A percentile compares a stretch with the other conserved stretches of the same genome.
Conservation (phyloP, 208 protist species). For the Crithidia expoeki region DNA sequence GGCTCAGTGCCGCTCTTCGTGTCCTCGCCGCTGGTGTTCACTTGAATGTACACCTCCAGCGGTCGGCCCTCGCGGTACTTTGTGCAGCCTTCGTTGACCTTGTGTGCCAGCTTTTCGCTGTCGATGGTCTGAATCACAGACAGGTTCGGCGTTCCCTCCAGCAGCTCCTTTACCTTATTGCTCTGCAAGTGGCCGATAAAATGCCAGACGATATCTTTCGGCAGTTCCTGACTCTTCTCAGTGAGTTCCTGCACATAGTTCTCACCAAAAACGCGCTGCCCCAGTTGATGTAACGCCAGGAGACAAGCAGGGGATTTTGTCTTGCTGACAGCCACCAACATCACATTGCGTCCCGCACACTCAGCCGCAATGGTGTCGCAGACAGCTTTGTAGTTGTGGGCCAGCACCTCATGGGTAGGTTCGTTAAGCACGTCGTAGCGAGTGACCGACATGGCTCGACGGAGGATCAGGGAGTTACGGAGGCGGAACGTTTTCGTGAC, state of each 20-base stretch:
- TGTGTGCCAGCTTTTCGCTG: slow-evolving; percentile 86
- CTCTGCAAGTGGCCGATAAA: slow-evolving; percentile 98
- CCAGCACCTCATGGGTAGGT: slow-evolving; percentile 51
- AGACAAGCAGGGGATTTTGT: slow-evolving; percentile 81
- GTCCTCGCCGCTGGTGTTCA: slow-evolving; percentile 96
- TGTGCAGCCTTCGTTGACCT: slow-evolving; percentile 81
- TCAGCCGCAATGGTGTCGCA: slow-evolving; percentile 39
- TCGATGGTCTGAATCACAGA: slow-evolving; percentile 93
- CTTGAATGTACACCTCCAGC: slow-evolving; percentile 93
- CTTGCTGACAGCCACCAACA: slow-evolving; percentile 79
- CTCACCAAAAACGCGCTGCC: slow-evolving; percentile 93
- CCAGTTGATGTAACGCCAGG: slow-evolving; percentile 59
- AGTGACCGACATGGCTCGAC: slow-evolving; percentile 34
- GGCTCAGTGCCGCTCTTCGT: slow-evolving; percentile 91
- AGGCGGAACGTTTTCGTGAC: slow-evolving; percentile 29
- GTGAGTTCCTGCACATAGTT: slow-evolving; percentile 97
- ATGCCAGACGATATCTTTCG: slow-evolving; percentile 95
- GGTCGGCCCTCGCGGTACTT: slow-evolving; percentile 51
- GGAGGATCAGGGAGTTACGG: slow-evolving; percentile 8
- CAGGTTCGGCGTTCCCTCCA: slow-evolving; percentile 63
- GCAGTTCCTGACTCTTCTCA: slow-evolving; percentile 83
- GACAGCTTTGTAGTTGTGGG: slow-evolving; percentile 61
- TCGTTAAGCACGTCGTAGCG: slow-evolving; percentile 71
- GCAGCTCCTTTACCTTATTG: slow-evolving; percentile 95
- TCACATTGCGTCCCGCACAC: slow-evolving; percentile 41